These are phyloP conservation scores for Sugiyamaella sp. DNA, from an alignment of 1,139 yeast species.

Conservation along the genomic window DNA sequence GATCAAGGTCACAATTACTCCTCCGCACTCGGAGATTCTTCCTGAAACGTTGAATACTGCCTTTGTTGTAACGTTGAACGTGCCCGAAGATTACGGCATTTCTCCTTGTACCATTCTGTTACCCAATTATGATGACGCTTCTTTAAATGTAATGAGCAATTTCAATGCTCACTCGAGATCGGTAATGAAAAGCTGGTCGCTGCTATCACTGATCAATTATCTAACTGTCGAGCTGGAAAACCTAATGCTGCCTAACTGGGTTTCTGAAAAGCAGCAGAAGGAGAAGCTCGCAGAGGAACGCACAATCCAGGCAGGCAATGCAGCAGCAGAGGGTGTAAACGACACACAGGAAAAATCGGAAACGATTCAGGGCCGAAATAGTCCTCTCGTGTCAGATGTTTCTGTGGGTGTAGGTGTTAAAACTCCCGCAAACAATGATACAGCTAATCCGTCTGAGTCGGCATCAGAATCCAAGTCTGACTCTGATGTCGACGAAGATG, in stretches of 20 bases:
- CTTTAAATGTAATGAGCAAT: conserved; percentile 36
- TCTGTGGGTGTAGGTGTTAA: conserved; percentile 15
- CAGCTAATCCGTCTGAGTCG: conserved; percentile 8
- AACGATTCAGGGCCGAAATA: no score
- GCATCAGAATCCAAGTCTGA: conserved; percentile 16
- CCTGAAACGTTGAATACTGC: conserved; percentile 27
- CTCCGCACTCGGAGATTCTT: conserved; percentile 30
- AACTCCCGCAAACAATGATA: no score
- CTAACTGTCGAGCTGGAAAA: conserved; percentile 34
- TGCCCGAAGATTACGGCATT: conserved; percentile 37
- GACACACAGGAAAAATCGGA: no score
- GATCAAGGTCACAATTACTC: conserved; percentile 27
- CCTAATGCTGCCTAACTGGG: conserved; percentile 29
- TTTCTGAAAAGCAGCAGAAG: conserved; percentile 10
- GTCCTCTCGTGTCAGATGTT: no score
- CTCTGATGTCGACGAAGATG: conserved; percentile 9
- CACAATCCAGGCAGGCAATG: background rate
- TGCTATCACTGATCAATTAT: conserved; percentile 39
- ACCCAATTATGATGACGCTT: conserved; percentile 30
- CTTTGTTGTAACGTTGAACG: conserved; percentile 31
- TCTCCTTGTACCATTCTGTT: conserved; percentile 31
- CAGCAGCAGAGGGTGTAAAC: no score
- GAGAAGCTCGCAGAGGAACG: conserved; percentile 2
- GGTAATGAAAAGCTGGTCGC: conserved; percentile 35
- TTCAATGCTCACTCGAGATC: conserved; percentile 37